Evolutionary conservation across 257 asterid genomes (phyloP).

Genomic region (Rubia yunnanensis): DNA sequence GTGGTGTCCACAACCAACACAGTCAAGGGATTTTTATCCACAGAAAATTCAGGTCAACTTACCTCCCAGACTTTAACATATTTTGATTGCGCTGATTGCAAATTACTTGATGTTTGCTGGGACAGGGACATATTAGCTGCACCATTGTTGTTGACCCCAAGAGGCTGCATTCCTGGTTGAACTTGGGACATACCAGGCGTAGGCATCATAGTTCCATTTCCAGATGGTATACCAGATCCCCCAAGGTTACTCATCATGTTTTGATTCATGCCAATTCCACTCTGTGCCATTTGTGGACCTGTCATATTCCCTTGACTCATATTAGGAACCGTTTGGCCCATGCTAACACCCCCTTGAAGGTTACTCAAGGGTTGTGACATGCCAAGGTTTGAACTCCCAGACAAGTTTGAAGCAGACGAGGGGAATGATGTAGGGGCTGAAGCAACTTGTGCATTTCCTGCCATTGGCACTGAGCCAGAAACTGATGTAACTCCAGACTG

Average conservation of each 20-base stretch:
- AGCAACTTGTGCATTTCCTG: constrained; percentile 41
- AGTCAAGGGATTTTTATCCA: background rate
- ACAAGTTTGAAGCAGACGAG: constrained; percentile 40
- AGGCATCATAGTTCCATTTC: constrained; percentile 62
- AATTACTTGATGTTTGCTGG: constrained; percentile 56
- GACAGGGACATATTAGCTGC: constrained; percentile 54
- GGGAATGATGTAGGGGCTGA: constrained; percentile 55
- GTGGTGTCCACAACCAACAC: background rate
- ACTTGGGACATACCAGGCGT: constrained; percentile 54
- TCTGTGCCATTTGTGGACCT: constrained; percentile 61
- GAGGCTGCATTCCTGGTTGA: constrained; percentile 53
- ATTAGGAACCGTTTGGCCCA: constrained; percentile 60
- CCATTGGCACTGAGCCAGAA: constrained; percentile 42
- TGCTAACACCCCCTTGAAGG: constrained; percentile 49
- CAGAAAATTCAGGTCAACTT: constrained; percentile 8
- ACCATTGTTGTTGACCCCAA: constrained; percentile 56
- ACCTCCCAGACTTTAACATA: constrained; percentile 96
- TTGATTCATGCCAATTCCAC: constrained; percentile 57
- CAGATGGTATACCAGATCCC: constrained; percentile 40
- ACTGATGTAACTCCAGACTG: constrained; percentile 51
- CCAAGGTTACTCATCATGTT: constrained; percentile 48
- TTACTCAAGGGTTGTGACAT: constrained; percentile 57
- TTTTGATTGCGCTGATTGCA: constrained; percentile 65
- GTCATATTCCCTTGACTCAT: constrained; percentile 67
- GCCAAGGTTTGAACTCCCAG: constrained; percentile 45